These are phyloP conservation scores for Colletotrichum somersetense DNA, from an alignment of 2,329 filamentous ascomycete species.

Conservation along the genomic window DNA sequence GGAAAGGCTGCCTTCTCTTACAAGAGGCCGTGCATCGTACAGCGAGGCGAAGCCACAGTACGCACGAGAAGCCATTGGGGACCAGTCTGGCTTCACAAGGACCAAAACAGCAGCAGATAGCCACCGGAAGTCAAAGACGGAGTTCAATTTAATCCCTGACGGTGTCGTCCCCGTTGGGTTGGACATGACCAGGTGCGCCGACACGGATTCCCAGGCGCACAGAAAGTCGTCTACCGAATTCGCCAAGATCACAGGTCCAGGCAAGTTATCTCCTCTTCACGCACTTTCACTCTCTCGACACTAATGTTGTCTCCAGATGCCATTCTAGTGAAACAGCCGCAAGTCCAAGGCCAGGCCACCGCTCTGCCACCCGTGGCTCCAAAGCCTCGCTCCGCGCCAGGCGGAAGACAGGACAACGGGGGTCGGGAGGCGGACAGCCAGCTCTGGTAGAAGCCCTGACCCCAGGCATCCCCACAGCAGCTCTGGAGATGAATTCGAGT, in stretches of 20 bases:
- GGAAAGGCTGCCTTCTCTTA: not conserved
- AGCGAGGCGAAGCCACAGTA: not conserved
- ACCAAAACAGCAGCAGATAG: not conserved
- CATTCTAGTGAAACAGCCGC: not conserved
- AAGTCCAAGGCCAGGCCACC: not conserved
- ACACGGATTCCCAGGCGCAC: not conserved
- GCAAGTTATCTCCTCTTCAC: not conserved
- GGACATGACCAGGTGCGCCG: not conserved
- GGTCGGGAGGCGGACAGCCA: slow-evolving; percentile 43
- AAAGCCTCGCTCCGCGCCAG: slow-evolving; percentile 26
- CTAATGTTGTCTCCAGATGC: not conserved
- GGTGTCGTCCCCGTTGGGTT: not conserved
- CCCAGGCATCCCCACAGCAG: not conserved
- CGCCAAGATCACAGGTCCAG: not conserved
- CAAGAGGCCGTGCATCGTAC: not conserved
- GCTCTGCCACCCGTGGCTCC: not conserved
- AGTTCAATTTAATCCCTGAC: slow-evolving; percentile 8
- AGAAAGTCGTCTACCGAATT: slow-evolving; percentile 26
- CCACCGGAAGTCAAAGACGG: slow-evolving; percentile 30
- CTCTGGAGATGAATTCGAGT: slow-evolving; percentile 10
- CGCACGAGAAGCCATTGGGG: not conserved
- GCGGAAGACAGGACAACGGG: slow-evolving; percentile 50
- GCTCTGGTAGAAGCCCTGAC: slow-evolving; percentile 38
- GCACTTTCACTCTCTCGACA: not conserved
- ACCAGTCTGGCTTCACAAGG: not conserved